Conservation (phyloP, 2,329 filamentous ascomycete genomes). For the Trichoderma cornu-damae region DNA sequence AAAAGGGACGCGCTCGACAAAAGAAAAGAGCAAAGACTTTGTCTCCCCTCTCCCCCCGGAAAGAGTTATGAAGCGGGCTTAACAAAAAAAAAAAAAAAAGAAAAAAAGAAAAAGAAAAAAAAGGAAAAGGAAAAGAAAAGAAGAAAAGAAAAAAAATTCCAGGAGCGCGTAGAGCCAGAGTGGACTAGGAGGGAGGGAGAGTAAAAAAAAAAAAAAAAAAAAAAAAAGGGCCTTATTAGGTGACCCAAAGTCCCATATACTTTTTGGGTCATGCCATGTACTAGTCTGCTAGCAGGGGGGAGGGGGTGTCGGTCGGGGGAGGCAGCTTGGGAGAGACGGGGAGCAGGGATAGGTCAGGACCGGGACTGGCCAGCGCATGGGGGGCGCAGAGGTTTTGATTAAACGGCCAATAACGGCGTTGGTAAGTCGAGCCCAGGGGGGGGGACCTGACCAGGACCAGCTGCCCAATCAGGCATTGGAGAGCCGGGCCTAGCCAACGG, state of each 20-base stretch:
- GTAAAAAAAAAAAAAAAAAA: conserved; percentile 9
- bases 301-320: conserved; percentile 14
- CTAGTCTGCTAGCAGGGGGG: conserved; percentile 15
- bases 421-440: conserved; percentile 36
- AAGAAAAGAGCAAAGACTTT: neutral
- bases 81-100: neutral
- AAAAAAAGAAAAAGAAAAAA: neutral
- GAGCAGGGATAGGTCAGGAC: conserved; percentile 19
- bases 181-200: neutral
- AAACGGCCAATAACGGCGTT: conserved; percentile 46
- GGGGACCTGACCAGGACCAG: conserved; percentile 32
- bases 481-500: conserved; percentile 44
- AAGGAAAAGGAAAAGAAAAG: neutral
- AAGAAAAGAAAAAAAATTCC: neutral
- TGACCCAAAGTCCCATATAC: conserved; percentile 21
- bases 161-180: conserved; percentile 3
- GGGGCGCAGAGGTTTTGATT: conserved; percentile 45
- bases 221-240: conserved; percentile 15
- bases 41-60: neutral
- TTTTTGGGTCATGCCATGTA: conserved; percentile 7
- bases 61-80: neutral
- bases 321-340: conserved; percentile 19
- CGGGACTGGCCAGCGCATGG: conserved; percentile 44
- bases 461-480: conserved; percentile 48
- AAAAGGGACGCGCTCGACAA: conserved; percentile 1